Evolutionary conservation across 2,329 filamentous ascomycete species (phyloP).

Genomic region (Arthrobotrys entomopaga): DNA sequence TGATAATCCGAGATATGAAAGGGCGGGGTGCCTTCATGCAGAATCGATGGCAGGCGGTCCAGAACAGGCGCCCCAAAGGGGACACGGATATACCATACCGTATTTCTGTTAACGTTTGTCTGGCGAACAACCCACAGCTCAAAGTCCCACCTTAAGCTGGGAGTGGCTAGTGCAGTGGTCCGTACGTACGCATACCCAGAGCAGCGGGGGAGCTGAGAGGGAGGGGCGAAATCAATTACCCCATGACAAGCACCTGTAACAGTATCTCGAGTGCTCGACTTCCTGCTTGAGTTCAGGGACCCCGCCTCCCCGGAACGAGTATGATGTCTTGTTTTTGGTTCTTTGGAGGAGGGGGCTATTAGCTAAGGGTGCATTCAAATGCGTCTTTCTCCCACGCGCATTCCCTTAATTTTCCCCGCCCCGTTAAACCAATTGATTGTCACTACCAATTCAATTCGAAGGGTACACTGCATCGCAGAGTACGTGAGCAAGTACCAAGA

Average conservation of each 20-base stretch:
- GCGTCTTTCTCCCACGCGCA: constrained; percentile 6
- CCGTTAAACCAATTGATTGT: background rate
- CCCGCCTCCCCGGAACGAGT: constrained; percentile 43
- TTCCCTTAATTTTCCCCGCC: constrained; percentile 23
- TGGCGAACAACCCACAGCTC: no score
- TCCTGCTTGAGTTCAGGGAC: constrained; percentile 18
- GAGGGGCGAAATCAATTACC: background rate
- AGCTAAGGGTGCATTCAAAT: no score
- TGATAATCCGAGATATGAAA: background rate
- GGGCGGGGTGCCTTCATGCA: no score
- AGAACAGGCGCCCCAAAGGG: no score
- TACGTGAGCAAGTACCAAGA: constrained; percentile 3
- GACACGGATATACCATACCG: no score
- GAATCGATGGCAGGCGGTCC: no score
- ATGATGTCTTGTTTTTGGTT: constrained; percentile 27
- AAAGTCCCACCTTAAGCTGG: no score
- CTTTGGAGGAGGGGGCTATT: background rate
- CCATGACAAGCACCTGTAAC: background rate
- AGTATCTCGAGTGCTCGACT: background rate
- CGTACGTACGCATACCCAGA: no score
- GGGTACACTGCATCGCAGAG: background rate
- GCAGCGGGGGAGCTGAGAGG: constrained; percentile 36
- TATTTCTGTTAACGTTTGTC: no score
- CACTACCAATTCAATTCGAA: background rate
- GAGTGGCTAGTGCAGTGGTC: no score